A percentile compares a stretch with the other conserved stretches of the same genome.
Conservation (phyloP, 2,329 filamentous ascomycete species). For the Sporothrix brunneoviolacea region DNA sequence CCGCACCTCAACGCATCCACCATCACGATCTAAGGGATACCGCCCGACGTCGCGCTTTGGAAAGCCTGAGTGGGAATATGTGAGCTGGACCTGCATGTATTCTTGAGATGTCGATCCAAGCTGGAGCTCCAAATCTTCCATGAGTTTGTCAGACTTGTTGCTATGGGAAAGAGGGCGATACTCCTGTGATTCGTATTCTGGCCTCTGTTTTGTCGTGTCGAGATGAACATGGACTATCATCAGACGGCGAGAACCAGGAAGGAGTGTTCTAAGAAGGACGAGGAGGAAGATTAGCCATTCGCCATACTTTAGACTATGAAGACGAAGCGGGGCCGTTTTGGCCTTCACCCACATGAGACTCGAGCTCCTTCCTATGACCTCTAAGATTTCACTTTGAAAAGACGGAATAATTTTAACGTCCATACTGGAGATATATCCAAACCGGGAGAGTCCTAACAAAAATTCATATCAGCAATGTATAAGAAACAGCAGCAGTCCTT, state of each 20-base stretch:
- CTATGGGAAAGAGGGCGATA: constrained; percentile 13
- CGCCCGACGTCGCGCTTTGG: constrained; percentile 23
- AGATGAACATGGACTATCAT: constrained; percentile 43
- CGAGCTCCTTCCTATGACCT: constrained; percentile 39
- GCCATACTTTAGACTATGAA: too few species aligned
- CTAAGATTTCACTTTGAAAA: constrained; percentile 34
- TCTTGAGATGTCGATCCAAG: constrained; percentile 42
- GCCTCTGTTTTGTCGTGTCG: constrained; percentile 19
- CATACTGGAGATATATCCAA: constrained; percentile 45
- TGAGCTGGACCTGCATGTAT: constrained; percentile 46
- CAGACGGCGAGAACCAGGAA: constrained; percentile 38
- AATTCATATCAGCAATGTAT: too few species aligned
- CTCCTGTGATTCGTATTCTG: constrained; percentile 19
- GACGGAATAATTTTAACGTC: constrained; percentile 39
- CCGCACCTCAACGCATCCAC: constrained; percentile 32
- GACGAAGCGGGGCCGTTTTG: too few species aligned
- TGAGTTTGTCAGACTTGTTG: constrained; percentile 47
- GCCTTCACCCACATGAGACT: constrained; percentile 32
- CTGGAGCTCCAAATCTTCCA: constrained; percentile 52
- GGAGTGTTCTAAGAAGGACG: constrained; percentile 18
- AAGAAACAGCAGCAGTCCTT: neutral
- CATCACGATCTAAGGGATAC: constrained; percentile 4
- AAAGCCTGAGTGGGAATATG: constrained; percentile 52
- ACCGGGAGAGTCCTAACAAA: constrained; percentile 26
- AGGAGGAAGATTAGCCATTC: too few species aligned